These are phyloP conservation scores for Eucalyptus dawsonii DNA, from an alignment of 345 rosid species.

Conservation along the genomic window DNA sequence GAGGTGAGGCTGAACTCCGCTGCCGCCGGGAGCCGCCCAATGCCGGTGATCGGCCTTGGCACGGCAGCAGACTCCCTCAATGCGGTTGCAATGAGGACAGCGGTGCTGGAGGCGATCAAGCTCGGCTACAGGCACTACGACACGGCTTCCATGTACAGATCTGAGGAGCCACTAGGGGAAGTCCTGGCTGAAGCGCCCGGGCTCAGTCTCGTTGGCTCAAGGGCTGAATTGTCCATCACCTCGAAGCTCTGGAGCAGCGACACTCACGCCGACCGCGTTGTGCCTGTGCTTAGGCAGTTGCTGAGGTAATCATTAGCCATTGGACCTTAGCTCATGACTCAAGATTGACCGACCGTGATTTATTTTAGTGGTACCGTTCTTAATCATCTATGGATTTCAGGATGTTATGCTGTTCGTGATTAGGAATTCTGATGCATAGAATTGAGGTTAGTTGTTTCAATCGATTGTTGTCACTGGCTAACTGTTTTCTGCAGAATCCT, in stretches of 20 bases:
- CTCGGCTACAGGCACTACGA: conserved; percentile 30
- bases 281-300: conserved; percentile 25
- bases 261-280: conserved; percentile 22
- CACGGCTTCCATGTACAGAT: conserved; percentile 14
- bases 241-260: conserved; percentile 45
- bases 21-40: neutral
- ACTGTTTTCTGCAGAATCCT: neutral
- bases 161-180: conserved; percentile 27
- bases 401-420: neutral
- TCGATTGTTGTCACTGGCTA: neutral
- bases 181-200: conserved; percentile 22
- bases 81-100: neutral
- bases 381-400: neutral
- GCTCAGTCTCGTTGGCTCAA: conserved; percentile 15
- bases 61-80: conserved; percentile 1
- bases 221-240: conserved; percentile 40
- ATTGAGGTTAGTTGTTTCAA: neutral
- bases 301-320: conserved; percentile 6
- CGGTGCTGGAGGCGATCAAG: conserved; percentile 13
- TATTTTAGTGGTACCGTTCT: neutral
- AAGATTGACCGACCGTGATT: neutral
- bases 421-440: neutral
- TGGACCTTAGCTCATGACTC: neutral
- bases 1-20: neutral
- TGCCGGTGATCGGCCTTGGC: conserved; percentile 14